These are phyloP conservation scores for Claviceps paspali DNA, from an alignment of 2,329 filamentous ascomycete genomes.

Conservation along the genomic window DNA sequence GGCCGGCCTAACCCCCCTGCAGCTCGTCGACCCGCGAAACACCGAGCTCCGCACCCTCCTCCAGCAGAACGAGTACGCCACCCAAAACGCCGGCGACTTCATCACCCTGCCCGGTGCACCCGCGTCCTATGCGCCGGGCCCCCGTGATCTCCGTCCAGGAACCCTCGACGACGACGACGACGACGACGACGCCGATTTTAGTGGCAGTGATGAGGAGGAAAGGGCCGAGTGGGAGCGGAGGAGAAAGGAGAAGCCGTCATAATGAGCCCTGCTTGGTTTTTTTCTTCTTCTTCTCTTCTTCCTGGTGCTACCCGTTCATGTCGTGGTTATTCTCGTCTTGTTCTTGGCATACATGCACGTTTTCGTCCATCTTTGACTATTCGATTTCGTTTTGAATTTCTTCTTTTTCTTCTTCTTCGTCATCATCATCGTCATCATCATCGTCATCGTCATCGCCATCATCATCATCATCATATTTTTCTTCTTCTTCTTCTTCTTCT, in stretches of 20 bases:
- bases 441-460: too few relatives aligned
- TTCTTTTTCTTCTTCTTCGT: too few relatives aligned
- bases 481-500: too few relatives aligned
- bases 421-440: too few relatives aligned
- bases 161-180: conserved; percentile 13
- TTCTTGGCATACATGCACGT: not conserved
- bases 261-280: conserved; percentile 5
- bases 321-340: not conserved
- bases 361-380: not conserved
- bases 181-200: conserved; percentile 45
- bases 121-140: too few relatives aligned
- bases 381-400: too few relatives aligned
- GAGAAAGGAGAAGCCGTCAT: conserved; percentile 23
- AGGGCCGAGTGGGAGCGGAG: conserved; percentile 44
- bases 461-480: too few relatives aligned
- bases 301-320: not conserved
- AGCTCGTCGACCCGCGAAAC: conserved; percentile 62
- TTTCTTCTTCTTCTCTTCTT: too few relatives aligned
- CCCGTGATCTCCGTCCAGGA: too few relatives aligned
- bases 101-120: too few relatives aligned
- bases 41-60: conserved; percentile 44
- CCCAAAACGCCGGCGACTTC: conserved; percentile 43
- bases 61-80: conserved; percentile 54
- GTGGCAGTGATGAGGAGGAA: conserved; percentile 49
- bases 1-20: conserved; percentile 53